Evolutionary conservation across 2,329 filamentous ascomycete species (phyloP).

Genomic region (Septoria linicola): DNA sequence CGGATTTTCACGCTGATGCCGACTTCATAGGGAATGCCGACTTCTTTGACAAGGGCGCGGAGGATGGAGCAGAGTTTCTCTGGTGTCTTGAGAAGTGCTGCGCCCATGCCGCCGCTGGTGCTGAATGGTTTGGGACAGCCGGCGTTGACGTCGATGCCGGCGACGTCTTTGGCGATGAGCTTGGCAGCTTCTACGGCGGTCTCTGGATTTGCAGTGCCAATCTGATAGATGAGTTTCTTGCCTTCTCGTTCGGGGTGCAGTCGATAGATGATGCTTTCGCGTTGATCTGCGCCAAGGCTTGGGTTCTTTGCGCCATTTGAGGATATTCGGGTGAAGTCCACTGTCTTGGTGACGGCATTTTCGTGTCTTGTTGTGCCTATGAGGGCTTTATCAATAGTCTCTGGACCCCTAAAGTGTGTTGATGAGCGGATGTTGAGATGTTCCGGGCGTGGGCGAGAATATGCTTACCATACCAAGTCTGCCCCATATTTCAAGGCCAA

Average conservation of each 20-base stretch:
- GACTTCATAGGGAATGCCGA: slow-evolving; percentile 75
- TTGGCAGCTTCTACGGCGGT: slow-evolving; percentile 80
- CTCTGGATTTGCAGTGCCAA: slow-evolving; percentile 81
- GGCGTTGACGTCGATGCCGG: slow-evolving; percentile 94
- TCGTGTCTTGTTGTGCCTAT: slow-evolving; percentile 79
- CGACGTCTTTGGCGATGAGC: slow-evolving; percentile 81
- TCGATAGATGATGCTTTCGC: slow-evolving; percentile 73
- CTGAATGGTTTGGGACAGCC: slow-evolving; percentile 98
- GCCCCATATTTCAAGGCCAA: slow-evolving; percentile 91
- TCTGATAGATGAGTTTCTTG: slow-evolving; percentile 78
- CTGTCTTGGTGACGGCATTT: slow-evolving; percentile 72
- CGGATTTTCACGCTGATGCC: slow-evolving; percentile 97
- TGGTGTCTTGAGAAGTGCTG: slow-evolving; percentile 80
- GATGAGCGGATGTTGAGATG: no score
- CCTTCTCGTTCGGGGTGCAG: slow-evolving; percentile 76
- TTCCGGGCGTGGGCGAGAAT: no score
- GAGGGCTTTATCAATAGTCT: slow-evolving; percentile 88
- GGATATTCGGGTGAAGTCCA: slow-evolving; percentile 79
- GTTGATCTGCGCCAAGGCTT: slow-evolving; percentile 50
- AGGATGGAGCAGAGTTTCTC: slow-evolving; percentile 82
- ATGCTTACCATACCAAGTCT: slow-evolving; percentile 76
- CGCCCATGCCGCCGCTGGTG: slow-evolving; percentile 91
- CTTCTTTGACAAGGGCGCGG: slow-evolving; percentile 73
- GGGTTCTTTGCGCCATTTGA: slow-evolving; percentile 67
- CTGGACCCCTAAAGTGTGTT: slow-evolving; percentile 60